Evolutionary conservation across 2,329 filamentous ascomycete genomes (phyloP).

Genomic region (Diaporthe citri): DNA sequence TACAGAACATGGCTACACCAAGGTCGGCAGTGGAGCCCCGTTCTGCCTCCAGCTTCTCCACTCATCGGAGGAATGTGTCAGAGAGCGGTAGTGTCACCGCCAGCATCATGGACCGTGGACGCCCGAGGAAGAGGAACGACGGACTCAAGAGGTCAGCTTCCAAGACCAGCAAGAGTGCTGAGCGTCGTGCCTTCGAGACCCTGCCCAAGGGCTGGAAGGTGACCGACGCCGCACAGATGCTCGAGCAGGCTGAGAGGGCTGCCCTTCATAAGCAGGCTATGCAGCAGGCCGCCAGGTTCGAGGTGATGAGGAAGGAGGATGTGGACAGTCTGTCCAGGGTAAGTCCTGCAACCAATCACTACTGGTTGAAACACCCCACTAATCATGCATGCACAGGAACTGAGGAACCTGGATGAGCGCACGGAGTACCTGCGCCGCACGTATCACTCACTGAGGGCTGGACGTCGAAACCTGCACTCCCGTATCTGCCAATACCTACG

Average conservation of each 20-base stretch:
- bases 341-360: conserved; percentile 42
- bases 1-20: conserved; percentile 44
- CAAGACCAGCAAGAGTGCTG: conserved; percentile 62
- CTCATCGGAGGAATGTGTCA: conserved; percentile 67
- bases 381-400: conserved; percentile 64
- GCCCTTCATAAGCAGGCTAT: conserved; percentile 71
- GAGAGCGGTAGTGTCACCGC: conserved; percentile 69
- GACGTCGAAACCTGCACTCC: conserved; percentile 80
- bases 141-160: conserved; percentile 55
- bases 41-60: conserved; percentile 44
- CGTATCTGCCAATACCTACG: conserved; percentile 84
- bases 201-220: conserved; percentile 71
- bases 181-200: conserved; percentile 70
- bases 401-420: conserved; percentile 80
- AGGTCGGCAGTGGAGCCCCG: conserved; percentile 49
- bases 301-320: conserved; percentile 72
- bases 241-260: conserved; percentile 63
- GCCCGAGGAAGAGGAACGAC: conserved; percentile 68
- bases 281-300: conserved; percentile 72
- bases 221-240: conserved; percentile 61
- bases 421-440: conserved; percentile 84
- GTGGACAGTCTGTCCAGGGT: conserved; percentile 76
- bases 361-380: background rate
- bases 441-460: conserved; percentile 80
- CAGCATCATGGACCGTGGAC: conserved; percentile 71